These are phyloP conservation scores for Fusarium stilboides DNA, from an alignment of 2,329 filamentous ascomycete species.

Conservation along the genomic window DNA sequence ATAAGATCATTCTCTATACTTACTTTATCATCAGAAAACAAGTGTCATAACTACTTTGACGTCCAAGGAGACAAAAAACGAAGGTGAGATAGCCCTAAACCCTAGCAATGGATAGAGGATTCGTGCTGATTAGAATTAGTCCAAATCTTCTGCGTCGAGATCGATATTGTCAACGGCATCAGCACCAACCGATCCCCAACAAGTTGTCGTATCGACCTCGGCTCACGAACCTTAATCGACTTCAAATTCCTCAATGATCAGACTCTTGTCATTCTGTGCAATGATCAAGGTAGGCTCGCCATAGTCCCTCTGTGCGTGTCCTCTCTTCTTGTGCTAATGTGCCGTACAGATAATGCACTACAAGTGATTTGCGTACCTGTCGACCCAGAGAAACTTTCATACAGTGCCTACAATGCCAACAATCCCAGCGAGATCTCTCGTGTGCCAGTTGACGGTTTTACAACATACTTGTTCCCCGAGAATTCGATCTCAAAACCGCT, in stretches of 20 bases:
- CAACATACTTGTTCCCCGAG: constrained; percentile 49
- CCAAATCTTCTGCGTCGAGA: constrained; percentile 68
- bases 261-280: constrained; percentile 72
- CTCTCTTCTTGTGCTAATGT: not conserved
- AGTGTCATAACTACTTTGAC: constrained; percentile 61
- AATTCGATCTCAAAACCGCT: constrained; percentile 55
- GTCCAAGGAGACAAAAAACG: constrained; percentile 55
- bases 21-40: constrained; percentile 51
- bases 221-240: constrained; percentile 67
- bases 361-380: constrained; percentile 57
- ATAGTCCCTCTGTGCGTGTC: not conserved
- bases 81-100: constrained; percentile 53
- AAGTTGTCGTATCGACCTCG: constrained; percentile 61
- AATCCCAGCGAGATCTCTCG: constrained; percentile 14
- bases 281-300: constrained; percentile 53
- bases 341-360: constrained; percentile 46
- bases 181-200: constrained; percentile 62
- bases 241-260: constrained; percentile 77
- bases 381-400: constrained; percentile 55
- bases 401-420: constrained; percentile 54
- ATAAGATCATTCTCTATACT: constrained; percentile 19
- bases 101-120: too few species aligned
- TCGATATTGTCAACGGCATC: constrained; percentile 72
- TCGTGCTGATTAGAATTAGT: constrained; percentile 58
- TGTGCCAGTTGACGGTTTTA: constrained; percentile 37